Percentiles rank a stretch among this genome's conserved stretches.
Evolutionary conservation across 306 rosid genomes (phyloP).

Genomic region (Vicia villosa): DNA sequence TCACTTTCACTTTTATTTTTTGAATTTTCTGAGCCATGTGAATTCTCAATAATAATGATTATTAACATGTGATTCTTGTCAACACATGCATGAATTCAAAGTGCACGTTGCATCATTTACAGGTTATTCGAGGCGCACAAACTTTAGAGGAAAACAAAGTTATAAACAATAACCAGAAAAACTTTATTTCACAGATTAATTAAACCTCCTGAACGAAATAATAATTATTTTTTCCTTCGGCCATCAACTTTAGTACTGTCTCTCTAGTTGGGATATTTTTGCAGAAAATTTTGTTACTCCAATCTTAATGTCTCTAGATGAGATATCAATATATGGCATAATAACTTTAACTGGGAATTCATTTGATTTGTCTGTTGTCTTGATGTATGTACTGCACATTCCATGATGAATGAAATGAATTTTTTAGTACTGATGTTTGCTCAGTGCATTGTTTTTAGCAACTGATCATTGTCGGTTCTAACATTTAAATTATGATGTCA

Average conservation of each 20-base stretch:
- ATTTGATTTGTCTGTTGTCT: background rate
- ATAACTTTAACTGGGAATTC: conserved; percentile 2
- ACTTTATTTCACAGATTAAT: conserved; percentile 3
- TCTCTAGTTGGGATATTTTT: conserved; percentile 24
- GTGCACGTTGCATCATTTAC: conserved; percentile 46
- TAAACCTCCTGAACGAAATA: conserved; percentile 35
- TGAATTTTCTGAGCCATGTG: conserved; percentile 43
- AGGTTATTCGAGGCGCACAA: conserved; percentile 9
- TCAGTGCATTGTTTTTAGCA: conserved; percentile 29
- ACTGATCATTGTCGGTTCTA: conserved; percentile 33
- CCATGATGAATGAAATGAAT: background rate
- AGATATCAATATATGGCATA: too few relatives aligned
- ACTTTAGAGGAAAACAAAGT: background rate
- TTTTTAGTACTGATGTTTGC: background rate
- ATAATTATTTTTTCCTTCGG: conserved; percentile 27
- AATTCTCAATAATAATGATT: conserved; percentile 45
- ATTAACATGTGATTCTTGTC: conserved; percentile 44
- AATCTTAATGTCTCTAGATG: background rate
- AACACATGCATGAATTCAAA: conserved; percentile 30
- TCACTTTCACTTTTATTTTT: background rate
- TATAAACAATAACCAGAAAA: background rate
- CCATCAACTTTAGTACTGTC: conserved; percentile 23
- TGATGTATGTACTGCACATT: background rate
- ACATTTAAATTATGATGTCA: conserved; percentile 13
- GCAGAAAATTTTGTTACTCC: conserved; percentile 2